Evolutionary conservation across 2,329 filamentous ascomycete species (phyloP).

Genomic region (Magnaporthiopsis rhizophila): DNA sequence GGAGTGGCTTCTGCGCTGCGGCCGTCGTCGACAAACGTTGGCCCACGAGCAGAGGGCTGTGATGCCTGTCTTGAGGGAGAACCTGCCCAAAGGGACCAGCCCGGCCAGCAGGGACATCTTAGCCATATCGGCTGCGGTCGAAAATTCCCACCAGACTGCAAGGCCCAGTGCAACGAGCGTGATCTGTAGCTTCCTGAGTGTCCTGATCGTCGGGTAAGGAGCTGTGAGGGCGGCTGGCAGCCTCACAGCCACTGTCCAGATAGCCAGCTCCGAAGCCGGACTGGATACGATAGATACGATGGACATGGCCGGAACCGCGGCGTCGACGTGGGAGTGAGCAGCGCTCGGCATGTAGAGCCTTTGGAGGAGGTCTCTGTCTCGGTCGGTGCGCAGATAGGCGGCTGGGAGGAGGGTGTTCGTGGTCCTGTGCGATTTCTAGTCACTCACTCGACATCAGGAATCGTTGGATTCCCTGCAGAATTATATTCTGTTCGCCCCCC

Average conservation of each 20-base stretch:
- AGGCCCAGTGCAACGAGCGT: background rate
- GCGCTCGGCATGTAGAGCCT: no score
- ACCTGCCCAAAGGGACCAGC: background rate
- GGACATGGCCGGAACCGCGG: no score
- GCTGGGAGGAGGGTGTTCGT: no score
- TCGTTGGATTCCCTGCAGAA: no score
- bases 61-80: background rate
- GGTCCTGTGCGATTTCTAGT: no score
- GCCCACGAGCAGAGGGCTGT: background rate
- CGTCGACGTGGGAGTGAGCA: no score
- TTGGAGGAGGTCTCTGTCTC: no score
- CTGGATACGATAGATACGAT: constrained; percentile 7
- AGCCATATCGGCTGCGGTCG: background rate
- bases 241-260: background rate
- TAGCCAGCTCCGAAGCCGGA: constrained; percentile 5
- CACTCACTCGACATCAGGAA: no score
- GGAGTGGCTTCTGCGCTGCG: background rate
- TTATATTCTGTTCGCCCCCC: no score
- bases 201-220: background rate
- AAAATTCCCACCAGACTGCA: background rate
- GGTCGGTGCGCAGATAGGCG: no score
- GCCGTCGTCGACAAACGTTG: background rate
- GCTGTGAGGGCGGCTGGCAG: background rate
- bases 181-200: background rate
- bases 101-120: background rate